Conservation (phyloP, 1,284 basidiomycete genomes). For the Boletus sp. region DNA sequence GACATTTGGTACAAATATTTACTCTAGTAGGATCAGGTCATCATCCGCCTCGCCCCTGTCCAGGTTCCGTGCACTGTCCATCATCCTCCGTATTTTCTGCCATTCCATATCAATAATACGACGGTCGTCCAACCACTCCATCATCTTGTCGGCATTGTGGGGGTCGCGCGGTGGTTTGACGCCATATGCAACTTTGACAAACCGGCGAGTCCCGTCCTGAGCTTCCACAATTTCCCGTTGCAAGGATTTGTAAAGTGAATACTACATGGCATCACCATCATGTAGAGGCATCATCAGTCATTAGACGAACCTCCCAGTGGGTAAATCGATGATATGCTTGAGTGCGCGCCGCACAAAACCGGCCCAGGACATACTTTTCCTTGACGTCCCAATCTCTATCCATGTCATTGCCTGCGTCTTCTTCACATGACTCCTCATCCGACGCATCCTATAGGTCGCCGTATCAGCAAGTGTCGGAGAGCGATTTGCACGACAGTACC, state of each 20-base stretch:
- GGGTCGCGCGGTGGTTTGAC: constrained; percentile 63
- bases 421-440: constrained; percentile 24
- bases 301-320: constrained; percentile 79
- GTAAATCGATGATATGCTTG: constrained; percentile 73
- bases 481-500: constrained; percentile 34
- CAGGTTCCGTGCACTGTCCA: constrained; percentile 69
- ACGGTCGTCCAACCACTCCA: constrained; percentile 80
- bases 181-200: constrained; percentile 60
- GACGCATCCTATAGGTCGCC: constrained; percentile 20
- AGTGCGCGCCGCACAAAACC: constrained; percentile 75
- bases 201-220: constrained; percentile 44
- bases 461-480: constrained; percentile 9
- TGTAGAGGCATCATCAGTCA: constrained; percentile 5
- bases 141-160: constrained; percentile 72
- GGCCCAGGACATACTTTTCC: constrained; percentile 58
- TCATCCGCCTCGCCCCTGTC: constrained; percentile 52
- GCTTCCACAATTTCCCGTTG: constrained; percentile 56
- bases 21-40: too few relatives aligned
- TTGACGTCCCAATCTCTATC: constrained; percentile 37
- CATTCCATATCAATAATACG: constrained; percentile 70
- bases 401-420: constrained; percentile 32
- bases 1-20: constrained; percentile 31
- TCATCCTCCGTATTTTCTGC: constrained; percentile 68
- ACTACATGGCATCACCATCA: constrained; percentile 43
- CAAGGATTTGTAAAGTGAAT: constrained; percentile 60